Evolutionary conservation across 179 eudicot species (phyloP).

Genomic region (Pouteria campechiana): DNA sequence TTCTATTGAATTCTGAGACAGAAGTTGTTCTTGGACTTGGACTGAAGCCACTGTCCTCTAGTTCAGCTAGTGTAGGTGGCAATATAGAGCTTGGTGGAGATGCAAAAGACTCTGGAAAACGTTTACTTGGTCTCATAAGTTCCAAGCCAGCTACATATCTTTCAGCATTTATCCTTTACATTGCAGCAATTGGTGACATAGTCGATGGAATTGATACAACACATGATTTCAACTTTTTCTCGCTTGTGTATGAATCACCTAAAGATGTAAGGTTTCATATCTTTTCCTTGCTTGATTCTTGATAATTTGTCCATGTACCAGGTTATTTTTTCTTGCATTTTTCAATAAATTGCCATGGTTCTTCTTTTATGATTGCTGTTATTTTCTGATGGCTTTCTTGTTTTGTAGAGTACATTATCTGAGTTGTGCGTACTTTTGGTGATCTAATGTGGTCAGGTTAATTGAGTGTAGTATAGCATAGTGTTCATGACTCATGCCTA

Average conservation of each 20-base stretch:
- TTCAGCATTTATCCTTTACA: conserved; percentile 89
- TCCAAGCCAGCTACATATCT: conserved; percentile 77
- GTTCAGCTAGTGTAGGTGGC: conserved; percentile 35
- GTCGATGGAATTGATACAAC: conserved; percentile 99
- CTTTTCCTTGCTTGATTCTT: not conserved
- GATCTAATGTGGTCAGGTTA: no score
- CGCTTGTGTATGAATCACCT: conserved; percentile 95
- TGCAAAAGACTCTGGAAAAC: conserved; percentile 64
- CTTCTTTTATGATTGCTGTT: no score
- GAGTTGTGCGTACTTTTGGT: no score
- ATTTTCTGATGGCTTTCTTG: no score
- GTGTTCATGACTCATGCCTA: no score
- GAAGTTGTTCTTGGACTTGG: conserved; percentile 83
- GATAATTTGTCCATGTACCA: no score
- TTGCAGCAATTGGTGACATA: conserved; percentile 99
- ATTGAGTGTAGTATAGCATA: no score
- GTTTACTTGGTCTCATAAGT: conserved; percentile 60
- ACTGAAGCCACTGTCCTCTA: conserved; percentile 31
- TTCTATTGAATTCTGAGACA: conserved; percentile 30
- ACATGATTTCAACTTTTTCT: conserved; percentile 97
- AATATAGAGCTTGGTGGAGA: conserved; percentile 37
- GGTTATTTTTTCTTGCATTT: no score
- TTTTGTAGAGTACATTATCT: no score
- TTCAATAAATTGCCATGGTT: no score
- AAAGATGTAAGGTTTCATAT: conserved; percentile 61